Evolutionary conservation across 768 basidiomycete genomes (phyloP), one percentile per base, ranked within the genome.

Genomic region (Symmetrospora coprosmae): DNA sequence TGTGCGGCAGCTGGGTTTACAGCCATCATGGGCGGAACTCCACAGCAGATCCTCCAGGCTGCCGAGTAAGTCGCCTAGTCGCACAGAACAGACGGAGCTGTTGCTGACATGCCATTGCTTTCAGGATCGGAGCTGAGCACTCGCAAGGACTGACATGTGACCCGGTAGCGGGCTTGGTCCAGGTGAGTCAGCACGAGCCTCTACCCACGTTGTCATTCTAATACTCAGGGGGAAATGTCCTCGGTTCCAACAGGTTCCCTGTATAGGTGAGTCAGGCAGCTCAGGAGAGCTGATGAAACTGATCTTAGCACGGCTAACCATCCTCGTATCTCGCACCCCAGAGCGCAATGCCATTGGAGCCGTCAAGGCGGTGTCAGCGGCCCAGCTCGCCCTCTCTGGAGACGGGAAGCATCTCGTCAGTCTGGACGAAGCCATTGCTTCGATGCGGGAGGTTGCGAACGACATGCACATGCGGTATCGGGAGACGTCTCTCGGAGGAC

Each of bases 391-490:
- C 7, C 84, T 94, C 80, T 40, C 64, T 0, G 63, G 86, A 62
- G 80, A 87, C 68, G 90, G 87, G 0, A 78, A 86, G 14, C 88
- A 88, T 67, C 81, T 82, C 33, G 88, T 91, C 34, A 84, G 83
- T 0, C 77, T 96, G 19, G 91, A 96, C 70, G 88, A 94, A 72
- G 91, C 90, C 1, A 94, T 96, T 56, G 87, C 88, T 72, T 89
- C 90, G 3, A 92, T 92, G 87, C 78, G 87, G 23, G 71, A 92
- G 47, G 94, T 89, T 5, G 90, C 91, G 0, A 31, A 66, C 13
- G 87, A 90, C 71, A 92, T 92, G 88, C 88, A 86, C 63, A 80
- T 85, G 66, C 88, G 90, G 72, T 91, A 92, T 72, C 94, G 92
- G 71, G 90, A 96, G 73, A 96, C 90, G 0, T 87, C 85, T 72